Conservation (phyloP, 1,139 yeast species). For the Sugiyamaella pinicola region DNA sequence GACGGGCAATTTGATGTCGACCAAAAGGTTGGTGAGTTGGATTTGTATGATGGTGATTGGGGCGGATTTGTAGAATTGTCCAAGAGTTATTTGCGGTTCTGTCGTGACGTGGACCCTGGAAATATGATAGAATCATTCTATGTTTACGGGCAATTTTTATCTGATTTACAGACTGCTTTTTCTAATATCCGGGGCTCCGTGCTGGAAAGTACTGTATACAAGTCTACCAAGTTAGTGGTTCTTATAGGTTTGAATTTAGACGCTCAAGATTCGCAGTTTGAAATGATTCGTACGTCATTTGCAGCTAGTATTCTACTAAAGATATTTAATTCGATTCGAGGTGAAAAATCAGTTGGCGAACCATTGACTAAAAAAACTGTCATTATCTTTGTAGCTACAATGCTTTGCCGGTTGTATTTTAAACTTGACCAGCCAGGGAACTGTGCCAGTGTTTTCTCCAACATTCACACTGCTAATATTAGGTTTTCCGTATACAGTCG, state of each 20-base stretch:
- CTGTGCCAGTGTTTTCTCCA: constrained; percentile 75
- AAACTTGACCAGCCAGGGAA: constrained; percentile 62
- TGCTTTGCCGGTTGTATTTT: constrained; percentile 65
- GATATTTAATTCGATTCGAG: constrained; percentile 64
- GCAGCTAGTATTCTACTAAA: constrained; percentile 61
- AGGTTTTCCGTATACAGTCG: constrained; percentile 50
- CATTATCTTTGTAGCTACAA: constrained; percentile 57
- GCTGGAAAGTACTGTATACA: constrained; percentile 50
- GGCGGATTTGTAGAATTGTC: constrained; percentile 57
- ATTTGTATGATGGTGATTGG: constrained; percentile 51
- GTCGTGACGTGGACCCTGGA: constrained; percentile 62
- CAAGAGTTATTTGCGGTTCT: constrained; percentile 53
- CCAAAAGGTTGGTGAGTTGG: constrained; percentile 42
- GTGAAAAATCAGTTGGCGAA: constrained; percentile 50
- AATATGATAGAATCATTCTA: constrained; percentile 61
- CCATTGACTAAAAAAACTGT: constrained; percentile 50
- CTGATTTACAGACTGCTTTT: constrained; percentile 61
- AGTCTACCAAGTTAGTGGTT: constrained; percentile 48
- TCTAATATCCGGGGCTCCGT: constrained; percentile 56
- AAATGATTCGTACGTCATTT: constrained; percentile 52
- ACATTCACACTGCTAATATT: constrained; percentile 63
- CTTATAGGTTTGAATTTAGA: constrained; percentile 59
- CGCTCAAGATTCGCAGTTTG: constrained; percentile 44
- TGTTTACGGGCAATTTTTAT: constrained; percentile 53
- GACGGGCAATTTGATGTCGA: constrained; percentile 34